Evolutionary conservation across 768 basidiomycete genomes (phyloP).

Genomic region (Amanita fuliginea): DNA sequence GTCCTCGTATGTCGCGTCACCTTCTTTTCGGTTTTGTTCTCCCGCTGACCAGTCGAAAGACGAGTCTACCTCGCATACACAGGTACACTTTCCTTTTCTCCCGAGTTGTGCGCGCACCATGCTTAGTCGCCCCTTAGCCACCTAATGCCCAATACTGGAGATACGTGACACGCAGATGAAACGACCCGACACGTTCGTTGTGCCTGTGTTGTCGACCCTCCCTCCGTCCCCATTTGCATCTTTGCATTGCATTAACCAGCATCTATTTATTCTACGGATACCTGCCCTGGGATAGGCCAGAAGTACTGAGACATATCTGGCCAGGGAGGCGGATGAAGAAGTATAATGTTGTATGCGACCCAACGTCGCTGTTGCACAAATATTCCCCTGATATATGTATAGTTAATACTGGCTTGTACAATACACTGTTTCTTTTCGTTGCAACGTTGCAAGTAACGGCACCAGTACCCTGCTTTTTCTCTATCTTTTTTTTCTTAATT

Average conservation of each 20-base stretch:
- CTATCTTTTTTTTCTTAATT: no score
- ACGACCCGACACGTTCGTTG: no score
- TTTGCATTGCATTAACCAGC: neutral
- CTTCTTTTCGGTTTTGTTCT: conserved; percentile 2
- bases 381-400: neutral
- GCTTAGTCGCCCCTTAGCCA: conserved; percentile 15
- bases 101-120: conserved; percentile 9
- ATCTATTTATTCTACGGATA: neutral
- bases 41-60: conserved; percentile 24
- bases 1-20: conserved; percentile 41
- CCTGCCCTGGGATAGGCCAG: neutral
- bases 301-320: neutral
- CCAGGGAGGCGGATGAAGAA: neutral
- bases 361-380: no score
- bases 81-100: conserved; percentile 15
- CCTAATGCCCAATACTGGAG: conserved; percentile 37
- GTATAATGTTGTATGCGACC: neutral
- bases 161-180: conserved; percentile 34
- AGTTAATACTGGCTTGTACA: neutral
- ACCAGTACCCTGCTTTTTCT: neutral
- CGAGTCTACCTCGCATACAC: conserved; percentile 41
- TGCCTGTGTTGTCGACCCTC: neutral
- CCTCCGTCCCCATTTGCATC: neutral
- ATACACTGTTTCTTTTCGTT: neutral
- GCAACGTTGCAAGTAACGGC: neutral